A percentile compares a stretch with the other conserved stretches of the same genome.
Evolutionary conservation across 179 eudicot species (phyloP).

Genomic region (Dionaea muscipula): DNA sequence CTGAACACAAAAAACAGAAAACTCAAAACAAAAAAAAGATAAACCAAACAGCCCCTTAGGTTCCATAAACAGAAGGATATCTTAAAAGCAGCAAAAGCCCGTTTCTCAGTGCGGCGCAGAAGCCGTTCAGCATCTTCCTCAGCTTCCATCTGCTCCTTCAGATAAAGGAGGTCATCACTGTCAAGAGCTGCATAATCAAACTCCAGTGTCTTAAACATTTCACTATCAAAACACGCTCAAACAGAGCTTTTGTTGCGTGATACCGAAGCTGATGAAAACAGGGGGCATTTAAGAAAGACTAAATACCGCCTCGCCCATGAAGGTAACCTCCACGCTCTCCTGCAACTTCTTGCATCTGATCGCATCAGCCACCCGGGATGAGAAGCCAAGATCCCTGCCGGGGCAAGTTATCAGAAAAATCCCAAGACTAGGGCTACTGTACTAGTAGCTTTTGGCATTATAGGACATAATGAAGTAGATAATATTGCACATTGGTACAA

Average conservation of each 20-base stretch:
- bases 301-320: slow-evolving; percentile 95
- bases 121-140: slow-evolving; percentile 98
- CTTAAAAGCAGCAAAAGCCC: slow-evolving; percentile 93
- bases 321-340: slow-evolving; percentile 99
- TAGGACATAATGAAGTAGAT: too few relatives aligned
- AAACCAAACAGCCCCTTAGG: too few relatives aligned
- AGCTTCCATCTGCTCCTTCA: slow-evolving; percentile 99
- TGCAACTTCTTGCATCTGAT: slow-evolving; percentile 99
- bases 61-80: slow-evolving; percentile 59
- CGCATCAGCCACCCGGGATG: slow-evolving; percentile 49
- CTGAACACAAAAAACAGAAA: too few relatives aligned
- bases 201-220: slow-evolving; percentile 11
- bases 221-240: neutral
- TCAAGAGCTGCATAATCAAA: slow-evolving; percentile 76
- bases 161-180: slow-evolving; percentile 95
- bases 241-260: neutral
- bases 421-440: too few relatives aligned
- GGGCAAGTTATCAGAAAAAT: slow-evolving; percentile 89
- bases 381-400: slow-evolving; percentile 90
- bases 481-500: too few relatives aligned
- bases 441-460: too few relatives aligned
- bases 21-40: too few relatives aligned
- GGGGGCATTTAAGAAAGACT: slow-evolving; percentile 3
- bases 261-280: too few relatives aligned
- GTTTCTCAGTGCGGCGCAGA: slow-evolving; percentile 84